A percentile compares a stretch with the other conserved stretches of the same genome.
phyloP scores from a whole-genome alignment of 108 stramenopile genomes.

The Pelagomonas calceolata region DNA sequence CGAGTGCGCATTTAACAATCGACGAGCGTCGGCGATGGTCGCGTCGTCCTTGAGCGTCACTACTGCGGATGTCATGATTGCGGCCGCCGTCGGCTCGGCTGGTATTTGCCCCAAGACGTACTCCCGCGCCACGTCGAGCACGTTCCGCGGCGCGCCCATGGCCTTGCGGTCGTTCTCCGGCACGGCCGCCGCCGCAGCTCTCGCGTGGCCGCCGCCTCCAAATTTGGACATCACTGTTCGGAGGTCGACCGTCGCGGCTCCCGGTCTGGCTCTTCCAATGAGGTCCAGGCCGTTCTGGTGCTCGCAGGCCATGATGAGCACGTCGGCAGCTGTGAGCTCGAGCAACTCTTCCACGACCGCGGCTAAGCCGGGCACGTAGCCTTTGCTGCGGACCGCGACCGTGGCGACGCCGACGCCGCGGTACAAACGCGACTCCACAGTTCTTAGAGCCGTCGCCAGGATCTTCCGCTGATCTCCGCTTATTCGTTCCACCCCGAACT shows the following conservation, averaged over 20 bases:
- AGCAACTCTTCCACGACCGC: conserved; percentile 78
- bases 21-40: not conserved
- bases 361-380: conserved; percentile 79
- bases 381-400: conserved; percentile 66
- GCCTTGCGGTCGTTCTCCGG: conserved; percentile 61
- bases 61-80: conserved; percentile 73
- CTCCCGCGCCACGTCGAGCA: conserved; percentile 61
- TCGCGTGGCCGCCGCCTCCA: conserved; percentile 72
- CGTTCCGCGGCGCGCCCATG: conserved; percentile 41
- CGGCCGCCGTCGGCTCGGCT: conserved; percentile 53
- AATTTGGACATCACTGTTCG: conserved; percentile 57
- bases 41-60: conserved; percentile 5
- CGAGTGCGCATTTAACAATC: not conserved
- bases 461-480: conserved; percentile 68
- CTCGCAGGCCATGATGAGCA: conserved; percentile 67
- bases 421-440: conserved; percentile 56
- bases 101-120: conserved; percentile 30
- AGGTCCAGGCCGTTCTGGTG: conserved; percentile 29
- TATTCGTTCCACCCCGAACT: conserved; percentile 46
- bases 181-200: conserved; percentile 72
- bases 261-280: not conserved
- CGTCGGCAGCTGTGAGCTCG: conserved; percentile 73
- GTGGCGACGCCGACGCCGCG: conserved; percentile 74
- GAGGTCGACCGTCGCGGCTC: conserved; percentile 46
- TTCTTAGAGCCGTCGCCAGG: conserved; percentile 68